Evolutionary conservation across 768 basidiomycete genomes (phyloP).

Genomic region (Hygrocybe coccinea): DNA sequence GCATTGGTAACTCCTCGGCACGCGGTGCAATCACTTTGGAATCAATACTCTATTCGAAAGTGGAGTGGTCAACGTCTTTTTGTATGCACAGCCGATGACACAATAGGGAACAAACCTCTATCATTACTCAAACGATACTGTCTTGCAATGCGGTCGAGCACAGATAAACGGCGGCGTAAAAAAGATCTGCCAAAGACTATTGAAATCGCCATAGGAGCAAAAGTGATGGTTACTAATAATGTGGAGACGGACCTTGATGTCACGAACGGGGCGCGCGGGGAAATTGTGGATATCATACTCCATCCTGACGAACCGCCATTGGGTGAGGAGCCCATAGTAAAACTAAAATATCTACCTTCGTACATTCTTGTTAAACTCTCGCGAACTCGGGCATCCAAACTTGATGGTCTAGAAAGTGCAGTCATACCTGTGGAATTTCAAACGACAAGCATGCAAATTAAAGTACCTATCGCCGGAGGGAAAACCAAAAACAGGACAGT

Average conservation of each 20-base stretch:
- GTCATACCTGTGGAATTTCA: constrained; percentile 23
- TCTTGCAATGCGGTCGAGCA: neutral
- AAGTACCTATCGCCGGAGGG: neutral
- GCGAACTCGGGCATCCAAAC: constrained; percentile 9
- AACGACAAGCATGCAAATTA: constrained; percentile 5
- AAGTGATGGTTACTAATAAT: constrained; percentile 35
- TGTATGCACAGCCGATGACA: neutral
- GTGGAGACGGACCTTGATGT: constrained; percentile 36
- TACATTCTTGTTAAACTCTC: constrained; percentile 30
- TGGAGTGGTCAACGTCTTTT: neutral
- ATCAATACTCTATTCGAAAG: constrained; percentile 1
- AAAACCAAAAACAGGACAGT: constrained; percentile 9
- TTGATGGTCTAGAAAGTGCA: constrained; percentile 24
- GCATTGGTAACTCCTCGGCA: constrained; percentile 24
- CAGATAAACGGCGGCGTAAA: neutral
- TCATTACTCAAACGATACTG: neutral
- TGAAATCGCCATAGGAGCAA: constrained; percentile 32
- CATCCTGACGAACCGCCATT: constrained; percentile 25
- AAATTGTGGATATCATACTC: constrained; percentile 29
- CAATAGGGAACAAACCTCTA: neutral
- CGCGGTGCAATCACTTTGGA: constrained; percentile 9
- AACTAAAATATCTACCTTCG: constrained; percentile 29
- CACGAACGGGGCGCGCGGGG: constrained; percentile 38
- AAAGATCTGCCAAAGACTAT: constrained; percentile 12
- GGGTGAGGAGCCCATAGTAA: neutral